Percentiles rank a stretch among this genome's conserved stretches.
These are phyloP conservation scores for Botrytis galanthina DNA, from an alignment of 2,329 filamentous ascomycete species.

Conservation along the genomic window DNA sequence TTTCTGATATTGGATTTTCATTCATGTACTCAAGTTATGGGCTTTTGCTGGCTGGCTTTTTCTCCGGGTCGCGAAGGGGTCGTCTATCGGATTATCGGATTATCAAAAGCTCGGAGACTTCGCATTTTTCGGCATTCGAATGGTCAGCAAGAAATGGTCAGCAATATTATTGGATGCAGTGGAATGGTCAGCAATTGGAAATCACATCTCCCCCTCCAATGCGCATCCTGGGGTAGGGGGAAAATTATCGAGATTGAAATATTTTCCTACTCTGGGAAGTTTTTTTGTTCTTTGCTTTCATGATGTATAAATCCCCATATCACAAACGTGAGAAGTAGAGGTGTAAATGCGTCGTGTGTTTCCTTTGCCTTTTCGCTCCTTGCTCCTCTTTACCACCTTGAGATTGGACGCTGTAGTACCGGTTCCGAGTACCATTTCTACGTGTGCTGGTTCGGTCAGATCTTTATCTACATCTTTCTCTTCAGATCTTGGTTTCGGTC, in stretches of 20 bases:
- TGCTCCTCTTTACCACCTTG: not conserved
- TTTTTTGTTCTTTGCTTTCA: not conserved
- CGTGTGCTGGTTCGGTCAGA: not conserved
- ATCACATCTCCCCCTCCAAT: not conserved
- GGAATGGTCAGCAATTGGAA: conserved; percentile 17
- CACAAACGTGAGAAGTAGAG: accelerated
- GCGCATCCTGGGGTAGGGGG: no score
- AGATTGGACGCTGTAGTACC: not conserved
- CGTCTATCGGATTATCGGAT: not conserved
- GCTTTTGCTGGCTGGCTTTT: no score
- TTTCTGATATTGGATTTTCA: no score
- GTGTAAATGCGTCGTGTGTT: not conserved
- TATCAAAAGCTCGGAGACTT: not conserved
- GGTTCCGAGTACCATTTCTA: not conserved
- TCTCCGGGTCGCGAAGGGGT: no score
- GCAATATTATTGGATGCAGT: not conserved
- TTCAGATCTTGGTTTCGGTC: not conserved
- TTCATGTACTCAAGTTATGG: no score
- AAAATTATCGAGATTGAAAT: no score
- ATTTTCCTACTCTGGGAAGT: not conserved
- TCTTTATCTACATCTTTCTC: not conserved
- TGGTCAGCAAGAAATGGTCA: not conserved
- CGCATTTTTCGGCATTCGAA: not conserved
- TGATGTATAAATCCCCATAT: not conserved
- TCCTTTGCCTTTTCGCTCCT: not conserved